Evolutionary conservation across 2,329 filamentous ascomycete genomes (phyloP).

Genomic region (Xylariaceae sp.): DNA sequence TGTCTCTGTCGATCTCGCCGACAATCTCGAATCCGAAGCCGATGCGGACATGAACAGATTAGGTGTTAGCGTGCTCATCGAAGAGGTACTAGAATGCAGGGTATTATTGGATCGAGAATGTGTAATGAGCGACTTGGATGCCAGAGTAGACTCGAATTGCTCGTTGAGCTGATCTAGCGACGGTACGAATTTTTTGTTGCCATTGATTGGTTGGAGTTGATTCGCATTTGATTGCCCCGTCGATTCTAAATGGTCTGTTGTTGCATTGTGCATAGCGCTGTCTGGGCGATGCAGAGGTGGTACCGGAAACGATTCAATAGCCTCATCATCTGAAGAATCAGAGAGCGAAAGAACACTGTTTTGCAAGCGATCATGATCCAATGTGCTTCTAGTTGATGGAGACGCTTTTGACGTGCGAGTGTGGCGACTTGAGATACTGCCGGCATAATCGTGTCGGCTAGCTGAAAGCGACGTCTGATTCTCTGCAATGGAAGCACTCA

Average conservation of each 20-base stretch:
- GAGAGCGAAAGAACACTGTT: constrained; percentile 57
- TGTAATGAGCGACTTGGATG: constrained; percentile 19
- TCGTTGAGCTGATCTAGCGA: constrained; percentile 42
- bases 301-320: constrained; percentile 31
- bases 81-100: constrained; percentile 24
- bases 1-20: constrained; percentile 38
- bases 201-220: constrained; percentile 2
- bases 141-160: constrained; percentile 41
- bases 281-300: constrained; percentile 34
- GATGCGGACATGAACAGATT: constrained; percentile 16
- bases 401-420: constrained; percentile 55
- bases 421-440: constrained; percentile 54
- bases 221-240: constrained; percentile 3
- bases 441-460: constrained; percentile 40
- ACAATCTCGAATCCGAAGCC: constrained; percentile 34
- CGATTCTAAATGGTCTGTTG: constrained; percentile 1
- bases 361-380: constrained; percentile 51
- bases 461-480: constrained; percentile 27
- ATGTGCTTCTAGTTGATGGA: constrained; percentile 46
- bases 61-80: constrained; percentile 23
- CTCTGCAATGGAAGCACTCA: constrained; percentile 26
- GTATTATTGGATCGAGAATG: constrained; percentile 24
- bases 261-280: constrained; percentile 24
- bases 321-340: constrained; percentile 45
- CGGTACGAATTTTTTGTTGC: constrained; percentile 20